These are phyloP conservation scores for Peronosclerospora sorghi DNA, from an alignment of 352 stramenopile species.

Conservation along the genomic window DNA sequence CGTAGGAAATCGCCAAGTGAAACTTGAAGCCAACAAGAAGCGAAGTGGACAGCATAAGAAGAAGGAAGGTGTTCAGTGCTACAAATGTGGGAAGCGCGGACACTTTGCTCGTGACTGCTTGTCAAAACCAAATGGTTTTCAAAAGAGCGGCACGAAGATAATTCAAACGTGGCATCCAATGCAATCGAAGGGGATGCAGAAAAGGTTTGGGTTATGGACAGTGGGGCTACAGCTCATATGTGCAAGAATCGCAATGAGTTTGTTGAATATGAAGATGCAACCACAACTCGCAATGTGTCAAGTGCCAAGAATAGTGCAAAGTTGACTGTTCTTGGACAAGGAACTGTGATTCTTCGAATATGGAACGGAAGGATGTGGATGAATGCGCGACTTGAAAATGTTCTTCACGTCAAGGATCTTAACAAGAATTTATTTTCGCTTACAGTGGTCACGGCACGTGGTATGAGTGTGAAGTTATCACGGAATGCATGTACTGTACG, in stretches of 20 bases:
- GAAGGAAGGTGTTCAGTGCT: not conserved
- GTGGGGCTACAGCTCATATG: not conserved
- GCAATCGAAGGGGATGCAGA: no score
- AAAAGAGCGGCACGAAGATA: no score
- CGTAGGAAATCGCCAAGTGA: not conserved
- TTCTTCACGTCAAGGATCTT: not conserved
- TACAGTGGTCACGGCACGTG: not conserved
- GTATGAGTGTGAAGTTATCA: not conserved
- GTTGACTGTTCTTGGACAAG: not conserved
- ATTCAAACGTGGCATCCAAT: no score
- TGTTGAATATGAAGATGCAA: not conserved
- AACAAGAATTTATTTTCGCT: not conserved
- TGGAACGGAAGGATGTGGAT: not conserved
- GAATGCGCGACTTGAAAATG: not conserved
- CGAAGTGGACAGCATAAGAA: not conserved
- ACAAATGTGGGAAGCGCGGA: not conserved
- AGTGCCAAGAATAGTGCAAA: not conserved
- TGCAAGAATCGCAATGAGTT: constrained; percentile 1
- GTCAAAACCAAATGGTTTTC: no score
- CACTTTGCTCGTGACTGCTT: no score
- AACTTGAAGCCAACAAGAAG: not conserved
- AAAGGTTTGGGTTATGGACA: not conserved
- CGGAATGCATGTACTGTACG: not conserved
- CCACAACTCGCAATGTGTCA: not conserved
- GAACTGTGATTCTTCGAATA: not conserved